A percentile compares a stretch with the other conserved stretches of the same genome.
Conservation (phyloP, 768 basidiomycete genomes). For the Tulasnella sp. region DNA sequence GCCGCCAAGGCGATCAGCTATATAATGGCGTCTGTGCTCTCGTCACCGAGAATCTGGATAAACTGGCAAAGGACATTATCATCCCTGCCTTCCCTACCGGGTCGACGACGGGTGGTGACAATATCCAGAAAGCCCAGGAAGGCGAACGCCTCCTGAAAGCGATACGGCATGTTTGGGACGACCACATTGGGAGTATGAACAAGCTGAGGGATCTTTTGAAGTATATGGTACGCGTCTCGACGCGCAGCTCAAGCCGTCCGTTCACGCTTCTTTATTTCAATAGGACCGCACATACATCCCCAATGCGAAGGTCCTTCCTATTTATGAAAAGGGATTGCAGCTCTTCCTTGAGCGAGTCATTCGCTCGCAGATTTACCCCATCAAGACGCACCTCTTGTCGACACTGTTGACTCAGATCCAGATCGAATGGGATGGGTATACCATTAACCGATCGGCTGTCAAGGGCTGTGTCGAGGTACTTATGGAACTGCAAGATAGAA, state of each 20-base stretch:
- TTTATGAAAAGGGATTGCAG: constrained; percentile 66
- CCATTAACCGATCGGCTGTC: constrained; percentile 81
- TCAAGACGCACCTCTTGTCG: constrained; percentile 66
- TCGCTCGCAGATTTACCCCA: constrained; percentile 41
- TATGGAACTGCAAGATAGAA: constrained; percentile 46
- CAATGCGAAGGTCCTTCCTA: constrained; percentile 59
- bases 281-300: constrained; percentile 88
- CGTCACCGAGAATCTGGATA: constrained; percentile 69
- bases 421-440: constrained; percentile 82
- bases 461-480: constrained; percentile 83
- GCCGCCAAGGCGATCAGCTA: constrained; percentile 69
- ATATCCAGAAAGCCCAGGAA: constrained; percentile 65
- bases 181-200: constrained; percentile 78
- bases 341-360: constrained; percentile 79
- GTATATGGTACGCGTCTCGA: constrained; percentile 70
- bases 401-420: constrained; percentile 81
- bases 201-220: constrained; percentile 82
- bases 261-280: neutral
- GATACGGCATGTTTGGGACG: constrained; percentile 78
- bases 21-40: constrained; percentile 76
- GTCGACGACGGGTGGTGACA: constrained; percentile 36
- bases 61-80: constrained; percentile 61
- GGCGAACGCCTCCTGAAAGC: constrained; percentile 78
- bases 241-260: neutral
- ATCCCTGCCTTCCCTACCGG: constrained; percentile 69